Conservation (phyloP, 345 rosid genomes). For the Excoecaria agallocha region DNA sequence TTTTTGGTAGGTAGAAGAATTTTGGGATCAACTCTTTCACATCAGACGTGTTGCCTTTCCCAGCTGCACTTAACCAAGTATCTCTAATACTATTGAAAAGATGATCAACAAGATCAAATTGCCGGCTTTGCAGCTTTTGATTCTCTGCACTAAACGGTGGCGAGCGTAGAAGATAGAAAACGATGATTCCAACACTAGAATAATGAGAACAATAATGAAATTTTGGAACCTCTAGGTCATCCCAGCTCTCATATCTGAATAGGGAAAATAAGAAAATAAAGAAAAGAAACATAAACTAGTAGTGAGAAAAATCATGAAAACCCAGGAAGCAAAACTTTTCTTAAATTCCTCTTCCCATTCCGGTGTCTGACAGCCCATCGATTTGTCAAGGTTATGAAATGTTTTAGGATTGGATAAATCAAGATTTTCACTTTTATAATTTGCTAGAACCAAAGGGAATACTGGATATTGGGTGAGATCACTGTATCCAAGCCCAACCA, state of each 20-base stretch:
- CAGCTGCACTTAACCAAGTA: slow-evolving; percentile 99
- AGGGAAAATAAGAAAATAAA: slow-evolving; percentile 6
- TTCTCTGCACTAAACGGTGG: slow-evolving; percentile 97
- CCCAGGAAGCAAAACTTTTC: slow-evolving; percentile 61
- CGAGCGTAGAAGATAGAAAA: slow-evolving; percentile 93
- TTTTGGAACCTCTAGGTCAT: slow-evolving; percentile 98
- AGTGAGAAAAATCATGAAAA: background rate
- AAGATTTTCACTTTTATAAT: slow-evolving; percentile 85
- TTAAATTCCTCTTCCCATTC: slow-evolving; percentile 96
- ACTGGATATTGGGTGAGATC: slow-evolving; percentile 99
- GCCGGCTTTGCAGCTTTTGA: slow-evolving; percentile 99
- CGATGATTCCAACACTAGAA: slow-evolving; percentile 99
- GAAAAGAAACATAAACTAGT: background rate
- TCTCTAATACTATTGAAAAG: slow-evolving; percentile 89
- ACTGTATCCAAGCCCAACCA: slow-evolving; percentile 99
- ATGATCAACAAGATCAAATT: slow-evolving; percentile 99
- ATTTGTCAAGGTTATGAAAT: slow-evolving; percentile 88
- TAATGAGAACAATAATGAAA: slow-evolving; percentile 99
- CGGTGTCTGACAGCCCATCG: slow-evolving; percentile 98
- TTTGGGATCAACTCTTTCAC: slow-evolving; percentile 98
- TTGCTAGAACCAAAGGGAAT: slow-evolving; percentile 98
- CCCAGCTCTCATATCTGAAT: too few species aligned
- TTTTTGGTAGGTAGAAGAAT: slow-evolving; percentile 97
- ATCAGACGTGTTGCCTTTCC: slow-evolving; percentile 96
- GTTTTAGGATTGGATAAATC: slow-evolving; percentile 81